phyloP scores from a whole-genome alignment of 179 eudicot species.

The Actinidia polygama region DNA sequence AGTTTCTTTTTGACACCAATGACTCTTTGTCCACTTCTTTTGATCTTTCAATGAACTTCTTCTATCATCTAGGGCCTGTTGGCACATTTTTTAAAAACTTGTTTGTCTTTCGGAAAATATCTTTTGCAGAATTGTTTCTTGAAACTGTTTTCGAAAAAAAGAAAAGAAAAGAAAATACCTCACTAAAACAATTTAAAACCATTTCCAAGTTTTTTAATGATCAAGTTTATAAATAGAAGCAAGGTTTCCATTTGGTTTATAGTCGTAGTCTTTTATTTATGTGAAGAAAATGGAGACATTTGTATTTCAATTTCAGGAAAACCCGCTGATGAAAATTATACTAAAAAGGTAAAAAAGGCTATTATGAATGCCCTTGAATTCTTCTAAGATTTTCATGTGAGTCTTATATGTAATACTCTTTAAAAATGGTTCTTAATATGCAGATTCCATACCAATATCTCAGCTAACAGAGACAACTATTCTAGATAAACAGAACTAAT shows the following conservation, averaged over 20 bases:
- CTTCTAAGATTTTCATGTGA: background rate
- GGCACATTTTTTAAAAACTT: background rate
- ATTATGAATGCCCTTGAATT: too few species aligned
- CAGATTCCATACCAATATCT: too few species aligned
- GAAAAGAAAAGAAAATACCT: background rate
- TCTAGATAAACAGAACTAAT: too few species aligned
- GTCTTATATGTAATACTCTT: too few species aligned
- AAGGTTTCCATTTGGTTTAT: background rate
- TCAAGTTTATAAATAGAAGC: background rate
- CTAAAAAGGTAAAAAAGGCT: too few species aligned
- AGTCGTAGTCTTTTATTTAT: background rate
- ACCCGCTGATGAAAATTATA: too few species aligned
- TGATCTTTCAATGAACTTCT: background rate
- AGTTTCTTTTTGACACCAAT: too few species aligned
- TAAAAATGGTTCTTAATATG: too few species aligned
- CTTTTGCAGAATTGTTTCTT: background rate
- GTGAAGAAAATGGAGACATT: too few species aligned
- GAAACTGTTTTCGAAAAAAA: background rate
- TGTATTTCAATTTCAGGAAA: too few species aligned
- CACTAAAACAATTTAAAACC: background rate
- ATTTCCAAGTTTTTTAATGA: background rate
- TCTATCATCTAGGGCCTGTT: background rate
- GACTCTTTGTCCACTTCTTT: too few species aligned
- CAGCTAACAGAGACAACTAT: too few species aligned
- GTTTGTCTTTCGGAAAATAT: background rate